Base-by-base conservation (phyloP, 371 early-diverging fungal species). In the Smittium mucronatum region DNA sequence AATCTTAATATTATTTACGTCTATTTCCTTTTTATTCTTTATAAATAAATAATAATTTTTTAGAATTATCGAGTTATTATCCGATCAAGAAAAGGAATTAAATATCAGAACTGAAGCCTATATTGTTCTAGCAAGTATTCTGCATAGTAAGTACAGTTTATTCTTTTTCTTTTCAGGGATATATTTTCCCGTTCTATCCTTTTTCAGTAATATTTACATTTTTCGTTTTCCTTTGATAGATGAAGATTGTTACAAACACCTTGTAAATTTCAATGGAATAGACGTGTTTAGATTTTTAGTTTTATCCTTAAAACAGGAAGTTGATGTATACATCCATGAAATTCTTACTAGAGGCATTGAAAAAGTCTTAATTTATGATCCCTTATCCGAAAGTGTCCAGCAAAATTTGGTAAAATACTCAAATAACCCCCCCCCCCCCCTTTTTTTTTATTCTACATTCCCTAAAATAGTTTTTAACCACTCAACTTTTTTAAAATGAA, bases 1-100 rank as follows among this genome's bases (percentile, higher is more conserved):
- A 75, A 78, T 25, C 78, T 72, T 58, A 71, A 69, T 57, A 70
- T 66, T 64, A 74, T 67, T 32, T n/a, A n/a, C n/a, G n/a, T n/a
- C n/a, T 70, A 63, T 30, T 63, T 68, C 1, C 72, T 72, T 15
- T 64, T 33, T 31, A 34, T 2, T 11, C 36, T 64, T 16, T 64
- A 64, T 64, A 15, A 8, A 5, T 64, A 21, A 64, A 26, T 36
- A 15, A 64, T 28, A 30, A 5, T 29, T 31, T 33, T 26, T 2
- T 65, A 77, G 78, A 59, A 75, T 75, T 26, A 67, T 77, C 58
- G 67, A 33, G 1, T 58, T 77, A 58, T 70, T 77, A 30, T 67
- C 73, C 5, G 26, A 57, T 35, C 72, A 77, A 70, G 63, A 68
- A 1, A 71, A 77, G 30, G 32, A 71, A 34, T 68, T 76, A 26